These are phyloP conservation scores for Isoetes taiwanensis DNA, from an alignment of 75 land plant species.

Conservation along the genomic window DNA sequence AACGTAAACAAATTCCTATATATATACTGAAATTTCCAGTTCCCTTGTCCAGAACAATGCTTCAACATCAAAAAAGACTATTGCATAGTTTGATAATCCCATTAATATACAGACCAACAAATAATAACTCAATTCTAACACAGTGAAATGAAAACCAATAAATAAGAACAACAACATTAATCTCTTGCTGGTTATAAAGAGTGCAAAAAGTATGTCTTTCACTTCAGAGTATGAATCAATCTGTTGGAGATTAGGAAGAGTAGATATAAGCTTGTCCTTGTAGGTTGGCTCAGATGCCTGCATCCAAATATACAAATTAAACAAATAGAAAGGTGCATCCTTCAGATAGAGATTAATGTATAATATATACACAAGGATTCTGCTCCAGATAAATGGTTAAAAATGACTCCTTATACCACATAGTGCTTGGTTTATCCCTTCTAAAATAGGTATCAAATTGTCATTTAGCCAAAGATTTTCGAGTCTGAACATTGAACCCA, in stretches of 20 bases:
- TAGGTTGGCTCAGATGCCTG: slow-evolving; percentile 21
- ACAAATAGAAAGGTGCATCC: neutral
- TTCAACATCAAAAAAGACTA: no score
- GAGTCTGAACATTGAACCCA: slow-evolving; percentile 58
- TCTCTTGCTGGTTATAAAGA: no score
- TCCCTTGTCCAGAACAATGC: no score
- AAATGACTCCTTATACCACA: slow-evolving; percentile 58
- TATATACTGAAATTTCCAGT: no score
- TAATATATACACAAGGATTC: slow-evolving; percentile 77
- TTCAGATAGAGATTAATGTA: neutral
- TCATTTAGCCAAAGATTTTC: slow-evolving; percentile 98
- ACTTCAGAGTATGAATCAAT: no score
- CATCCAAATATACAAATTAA: neutral
- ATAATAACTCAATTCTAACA: no score
- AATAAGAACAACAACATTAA: no score
- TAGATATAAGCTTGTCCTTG: slow-evolving; percentile 12
- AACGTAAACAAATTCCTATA: no score
- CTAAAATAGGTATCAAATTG: slow-evolving; percentile 66
- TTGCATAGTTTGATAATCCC: no score
- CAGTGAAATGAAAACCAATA: no score
- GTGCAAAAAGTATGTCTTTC: no score
- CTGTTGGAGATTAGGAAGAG: slow-evolving; percentile 28
- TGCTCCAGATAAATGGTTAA: slow-evolving; percentile 77
- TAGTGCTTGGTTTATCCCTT: slow-evolving; percentile 44
- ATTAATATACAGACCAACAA: no score